These are phyloP conservation scores for Afroboletus lepidellus DNA, from an alignment of 1,284 basidiomycete genomes.

Conservation along the genomic window DNA sequence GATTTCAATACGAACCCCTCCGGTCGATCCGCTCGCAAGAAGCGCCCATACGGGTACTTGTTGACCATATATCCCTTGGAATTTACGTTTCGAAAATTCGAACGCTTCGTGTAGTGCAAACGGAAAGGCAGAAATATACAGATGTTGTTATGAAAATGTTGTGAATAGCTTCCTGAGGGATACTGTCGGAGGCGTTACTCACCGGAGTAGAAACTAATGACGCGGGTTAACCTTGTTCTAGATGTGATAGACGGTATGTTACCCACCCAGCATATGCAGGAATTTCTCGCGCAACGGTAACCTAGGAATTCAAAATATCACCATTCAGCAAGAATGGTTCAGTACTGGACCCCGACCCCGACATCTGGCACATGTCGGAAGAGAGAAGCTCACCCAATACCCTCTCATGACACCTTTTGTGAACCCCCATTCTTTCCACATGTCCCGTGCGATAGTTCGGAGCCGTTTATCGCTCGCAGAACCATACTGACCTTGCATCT, in stretches of 20 bases:
- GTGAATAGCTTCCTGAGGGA: not conserved
- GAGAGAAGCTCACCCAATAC: constrained; percentile 72
- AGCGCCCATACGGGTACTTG: constrained; percentile 88
- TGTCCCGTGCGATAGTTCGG: constrained; percentile 68
- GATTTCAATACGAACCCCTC: constrained; percentile 65
- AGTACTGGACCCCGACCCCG: too few species aligned
- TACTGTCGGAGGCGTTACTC: not conserved
- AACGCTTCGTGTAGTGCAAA: constrained; percentile 55
- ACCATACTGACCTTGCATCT: constrained; percentile 96
- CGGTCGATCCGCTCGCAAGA: constrained; percentile 82
- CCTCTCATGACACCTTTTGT: constrained; percentile 91
- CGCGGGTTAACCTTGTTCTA: not conserved
- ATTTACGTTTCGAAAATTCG: constrained; percentile 83
- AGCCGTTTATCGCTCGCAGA: constrained; percentile 74
- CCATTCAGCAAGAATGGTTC: not conserved
- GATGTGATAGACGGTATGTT: constrained; percentile 3
- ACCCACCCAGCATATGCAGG: constrained; percentile 90
- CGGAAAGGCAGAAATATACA: not conserved
- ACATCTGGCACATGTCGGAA: not conserved
- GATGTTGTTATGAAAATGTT: not conserved
- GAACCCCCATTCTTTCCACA: constrained; percentile 86
- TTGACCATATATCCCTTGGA: constrained; percentile 59
- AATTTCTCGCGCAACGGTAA: constrained; percentile 91
- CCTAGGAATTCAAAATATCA: constrained; percentile 40
- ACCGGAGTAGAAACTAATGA: constrained; percentile 74